phyloP scores from a whole-genome alignment of 805 yeast species.

The Starmera quercuum region DNA sequence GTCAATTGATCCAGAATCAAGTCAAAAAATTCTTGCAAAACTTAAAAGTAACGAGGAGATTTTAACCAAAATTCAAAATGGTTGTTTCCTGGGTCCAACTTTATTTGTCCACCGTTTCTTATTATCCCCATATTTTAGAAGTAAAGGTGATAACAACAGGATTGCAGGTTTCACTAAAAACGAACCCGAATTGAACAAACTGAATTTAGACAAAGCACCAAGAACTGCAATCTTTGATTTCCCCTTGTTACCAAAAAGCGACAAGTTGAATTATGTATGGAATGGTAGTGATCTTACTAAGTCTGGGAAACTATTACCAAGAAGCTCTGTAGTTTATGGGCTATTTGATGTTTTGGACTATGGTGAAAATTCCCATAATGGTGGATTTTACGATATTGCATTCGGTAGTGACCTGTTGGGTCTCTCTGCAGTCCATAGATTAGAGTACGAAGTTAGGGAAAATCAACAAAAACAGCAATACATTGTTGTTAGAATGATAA shows the following conservation, averaged over 20 bases:
- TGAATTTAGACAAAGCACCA: slow-evolving; percentile 7
- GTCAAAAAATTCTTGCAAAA: slow-evolving; percentile 9
- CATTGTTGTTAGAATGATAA: slow-evolving; percentile 15
- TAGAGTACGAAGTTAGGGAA: slow-evolving; percentile 12
- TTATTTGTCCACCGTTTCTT: slow-evolving; percentile 15
- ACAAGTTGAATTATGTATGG: slow-evolving; percentile 13
- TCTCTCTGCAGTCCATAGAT: slow-evolving; percentile 10
- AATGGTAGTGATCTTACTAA: slow-evolving; percentile 7
- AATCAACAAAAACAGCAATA: slow-evolving; percentile 6
- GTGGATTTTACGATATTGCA: slow-evolving; percentile 14
- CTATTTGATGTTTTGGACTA: slow-evolving; percentile 11
- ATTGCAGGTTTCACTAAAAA: slow-evolving; percentile 11
- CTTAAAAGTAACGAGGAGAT: slow-evolving; percentile 16
- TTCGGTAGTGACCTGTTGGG: slow-evolving; percentile 12
- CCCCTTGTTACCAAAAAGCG: slow-evolving; percentile 10
- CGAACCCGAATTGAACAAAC: slow-evolving; percentile 11
- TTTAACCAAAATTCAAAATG: slow-evolving; percentile 13
- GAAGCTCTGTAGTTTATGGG: slow-evolving; percentile 14
- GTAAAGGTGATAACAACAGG: slow-evolving; percentile 6
- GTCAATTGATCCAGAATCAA: slow-evolving; percentile 8
- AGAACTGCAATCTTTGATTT: slow-evolving; percentile 2
- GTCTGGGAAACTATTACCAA: slow-evolving; percentile 6
- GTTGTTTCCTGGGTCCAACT: slow-evolving; percentile 16
- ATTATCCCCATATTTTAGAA: slow-evolving; percentile 12
- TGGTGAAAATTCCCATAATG: slow-evolving; percentile 10